A percentile compares a stretch with the other conserved stretches of the same genome.
Conservation (phyloP, 2,329 filamentous ascomycete genomes). For the Ilyonectria mors-panacis region DNA sequence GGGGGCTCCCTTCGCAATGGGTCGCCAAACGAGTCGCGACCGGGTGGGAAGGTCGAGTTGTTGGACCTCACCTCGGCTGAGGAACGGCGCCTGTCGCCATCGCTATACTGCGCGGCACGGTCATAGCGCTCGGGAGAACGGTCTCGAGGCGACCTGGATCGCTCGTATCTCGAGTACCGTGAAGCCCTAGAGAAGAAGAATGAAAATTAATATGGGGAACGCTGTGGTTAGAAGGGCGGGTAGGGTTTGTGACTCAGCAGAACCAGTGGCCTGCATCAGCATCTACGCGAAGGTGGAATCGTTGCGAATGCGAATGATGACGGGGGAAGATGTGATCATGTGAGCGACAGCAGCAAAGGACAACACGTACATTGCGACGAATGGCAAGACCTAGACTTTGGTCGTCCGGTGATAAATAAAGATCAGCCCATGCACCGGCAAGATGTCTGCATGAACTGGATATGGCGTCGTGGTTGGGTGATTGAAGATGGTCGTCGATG, state of each 20-base stretch:
- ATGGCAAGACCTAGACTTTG: slow-evolving; percentile 33
- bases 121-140: slow-evolving; percentile 79
- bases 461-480: slow-evolving; percentile 15
- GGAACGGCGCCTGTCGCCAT: slow-evolving; percentile 80
- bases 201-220: slow-evolving; percentile 29
- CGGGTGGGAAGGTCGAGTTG: slow-evolving; percentile 72
- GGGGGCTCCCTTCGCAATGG: slow-evolving; percentile 78
- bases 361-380: slow-evolving; percentile 43
- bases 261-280: neutral
- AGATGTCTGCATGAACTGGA: slow-evolving; percentile 21
- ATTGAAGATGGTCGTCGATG: slow-evolving; percentile 14
- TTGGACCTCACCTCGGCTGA: slow-evolving; percentile 71
- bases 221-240: neutral
- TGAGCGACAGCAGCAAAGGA: slow-evolving; percentile 7
- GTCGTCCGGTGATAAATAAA: slow-evolving; percentile 26
- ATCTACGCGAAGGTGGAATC: neutral
- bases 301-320: neutral
- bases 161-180: slow-evolving; percentile 72
- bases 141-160: slow-evolving; percentile 77
- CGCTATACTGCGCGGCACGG: slow-evolving; percentile 67
- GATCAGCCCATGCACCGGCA: slow-evolving; percentile 39
- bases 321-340: slow-evolving; percentile 6
- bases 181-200: slow-evolving; percentile 67
- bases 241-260: neutral
- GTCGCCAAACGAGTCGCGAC: slow-evolving; percentile 72